Evolutionary conservation across 192 early-diverging fungal genomes (phyloP), one percentile per base, ranked within the genome.

Genomic region (Geosiphon pyriformis): DNA sequence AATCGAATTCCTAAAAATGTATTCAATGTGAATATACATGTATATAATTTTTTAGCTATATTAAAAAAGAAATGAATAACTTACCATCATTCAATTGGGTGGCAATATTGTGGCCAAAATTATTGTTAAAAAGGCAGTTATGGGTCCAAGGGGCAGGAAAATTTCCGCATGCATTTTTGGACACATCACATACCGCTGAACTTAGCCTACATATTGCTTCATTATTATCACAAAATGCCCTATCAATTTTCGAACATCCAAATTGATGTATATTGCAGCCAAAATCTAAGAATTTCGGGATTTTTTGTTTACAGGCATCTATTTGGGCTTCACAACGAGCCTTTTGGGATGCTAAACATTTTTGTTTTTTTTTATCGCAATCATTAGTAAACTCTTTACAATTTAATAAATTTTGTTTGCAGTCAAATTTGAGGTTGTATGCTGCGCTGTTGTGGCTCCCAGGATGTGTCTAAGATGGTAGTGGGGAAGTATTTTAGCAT

Each of bases 381-480:
- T 66, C 61, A 4, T 59, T 74, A 49, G 46, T 56, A 26, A 4
- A 69, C 22, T 72, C 22, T 20, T 72, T 47, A 52, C 76, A 77
- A 15, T 52, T 74, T 29, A 69, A 27, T 0, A 57, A 56, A n/a
- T 59, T 48, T 3, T 47, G 37, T 4, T 54, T n/a, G 20, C 76
- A 78, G 52, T 78, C 76, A 22, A 72, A 78, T 54, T 64, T 12
- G 29, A 78, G 61, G 35, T 69, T 35, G 52, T 74, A 78, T 1
- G 76, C 22, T 0, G 64, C 73, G 35, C 76, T 78, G 49, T 78
- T 78, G 50, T 78, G 76, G 4, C 72, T 78, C 18, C 54, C 76
- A 53, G 73, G 68, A 60, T 74, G 67, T 20, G 76, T 78, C 76
- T 78, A 65, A 15, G 26, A 1, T 26, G 18, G 1, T 26, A 25